Evolutionary conservation across 352 stramenopile genomes (phyloP), one percentile per base, ranked within the genome.

Genomic region (Phytophthora pini): DNA sequence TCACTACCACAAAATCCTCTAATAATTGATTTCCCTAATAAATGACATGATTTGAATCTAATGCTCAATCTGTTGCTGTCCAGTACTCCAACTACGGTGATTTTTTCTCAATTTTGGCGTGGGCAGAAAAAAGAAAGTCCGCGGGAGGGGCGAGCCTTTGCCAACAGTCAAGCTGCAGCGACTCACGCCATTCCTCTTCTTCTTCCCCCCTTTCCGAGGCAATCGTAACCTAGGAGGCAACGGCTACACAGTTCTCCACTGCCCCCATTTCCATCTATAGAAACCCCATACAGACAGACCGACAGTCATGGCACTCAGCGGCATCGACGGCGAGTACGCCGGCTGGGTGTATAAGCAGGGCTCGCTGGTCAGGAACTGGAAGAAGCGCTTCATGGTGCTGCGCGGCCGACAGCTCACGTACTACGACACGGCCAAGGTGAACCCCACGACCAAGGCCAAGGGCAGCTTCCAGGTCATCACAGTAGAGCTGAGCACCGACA

Each of bases 261-360:
- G 31, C 31, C 31, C 13, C 9, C 31, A 12, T 36, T 20, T 13
- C 8, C 31, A 36, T 36, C 9, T 22, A 13, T 13, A 51, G 13
- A 24, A 43, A 20, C 17, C 26, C 31, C 9, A 45, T 10, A 55
- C 22, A 53, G 5, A 26, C 31, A 45, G 5, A 57, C 27, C 51
- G 13, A 47, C 12, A 10, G 34, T 43, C n/a, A 87, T 77, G 71
- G 61, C 65, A 29, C 61, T 68, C 29, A 46, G 73, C 65, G 65
- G 73, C 65, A 54, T 82, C 52, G 73, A 84, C 54, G 78, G 76
- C 45, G 72, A 93, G 41, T 82, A 87, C 61, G 75, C 72, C 60
- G 87, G 87, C 43, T 95, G 87, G 87, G 84, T 93, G 29, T 93
- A 84, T 76, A 95, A 95, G 56, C 85, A 95, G 59, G 87, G 87